Percentiles rank a stretch among this genome's conserved stretches.
Conservation (phyloP, 2,329 filamentous ascomycete genomes). For the Cephalotrichum gorgonifer region DNA sequence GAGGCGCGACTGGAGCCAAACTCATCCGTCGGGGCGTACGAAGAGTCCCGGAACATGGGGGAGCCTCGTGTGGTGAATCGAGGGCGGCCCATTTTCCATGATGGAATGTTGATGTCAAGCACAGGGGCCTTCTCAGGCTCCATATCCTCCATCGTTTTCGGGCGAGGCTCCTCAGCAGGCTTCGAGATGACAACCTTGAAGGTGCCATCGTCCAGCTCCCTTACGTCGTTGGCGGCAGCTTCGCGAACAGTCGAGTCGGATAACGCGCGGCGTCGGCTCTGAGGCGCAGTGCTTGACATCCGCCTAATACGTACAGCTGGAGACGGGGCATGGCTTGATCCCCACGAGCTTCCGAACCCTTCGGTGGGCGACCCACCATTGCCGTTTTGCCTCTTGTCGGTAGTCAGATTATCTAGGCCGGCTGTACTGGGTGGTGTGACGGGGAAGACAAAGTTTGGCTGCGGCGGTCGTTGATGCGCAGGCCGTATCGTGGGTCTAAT, state of each 20-base stretch:
- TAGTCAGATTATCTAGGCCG: conserved; percentile 36
- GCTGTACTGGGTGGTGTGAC: conserved; percentile 50
- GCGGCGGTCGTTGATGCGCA: conserved; percentile 49
- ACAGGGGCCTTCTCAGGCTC: conserved; percentile 35
- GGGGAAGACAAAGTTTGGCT: conserved; percentile 50
- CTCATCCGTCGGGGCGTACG: conserved; percentile 67
- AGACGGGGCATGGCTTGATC: neutral
- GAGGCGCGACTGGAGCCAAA: conserved; percentile 52
- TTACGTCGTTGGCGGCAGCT: conserved; percentile 28
- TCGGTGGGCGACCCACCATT: conserved; percentile 11
- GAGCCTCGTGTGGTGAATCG: conserved; percentile 70
- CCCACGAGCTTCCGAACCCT: neutral
- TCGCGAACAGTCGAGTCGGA: conserved; percentile 74
- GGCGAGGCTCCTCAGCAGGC: conserved; percentile 46
- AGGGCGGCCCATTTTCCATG: conserved; percentile 73
- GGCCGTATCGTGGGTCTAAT: conserved; percentile 50
- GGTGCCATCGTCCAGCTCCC: conserved; percentile 51
- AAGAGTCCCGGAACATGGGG: conserved; percentile 69
- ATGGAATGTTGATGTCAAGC: conserved; percentile 69
- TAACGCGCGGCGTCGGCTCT: conserved; percentile 49
- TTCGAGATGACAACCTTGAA: conserved; percentile 76
- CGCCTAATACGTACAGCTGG: neutral
- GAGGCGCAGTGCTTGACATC: neutral
- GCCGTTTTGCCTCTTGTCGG: conserved; percentile 16
- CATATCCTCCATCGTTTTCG: conserved; percentile 53